Conservation (phyloP, 2,329 filamentous ascomycete species). For the Aspergillus fischeri region DNA sequence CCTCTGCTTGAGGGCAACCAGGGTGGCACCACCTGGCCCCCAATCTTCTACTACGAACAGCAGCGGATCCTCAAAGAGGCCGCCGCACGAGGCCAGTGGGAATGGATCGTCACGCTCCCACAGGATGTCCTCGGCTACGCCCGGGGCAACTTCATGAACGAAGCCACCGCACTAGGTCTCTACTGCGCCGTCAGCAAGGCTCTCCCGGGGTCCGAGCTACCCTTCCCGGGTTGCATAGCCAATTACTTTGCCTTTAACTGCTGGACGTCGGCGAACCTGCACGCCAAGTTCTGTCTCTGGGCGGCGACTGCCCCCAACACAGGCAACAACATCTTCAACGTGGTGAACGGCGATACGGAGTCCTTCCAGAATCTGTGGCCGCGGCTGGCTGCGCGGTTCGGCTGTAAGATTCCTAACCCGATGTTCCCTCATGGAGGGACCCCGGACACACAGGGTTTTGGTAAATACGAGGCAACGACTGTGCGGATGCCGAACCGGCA, state of each 20-base stretch:
- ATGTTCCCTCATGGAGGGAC: slow-evolving; percentile 23
- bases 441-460: slow-evolving; percentile 4
- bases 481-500: slow-evolving; percentile 15
- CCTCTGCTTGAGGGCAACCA: slow-evolving; percentile 35
- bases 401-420: slow-evolving; percentile 24
- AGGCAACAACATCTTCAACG: slow-evolving; percentile 41
- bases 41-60: slow-evolving; percentile 53
- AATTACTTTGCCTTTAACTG: slow-evolving; percentile 34
- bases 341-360: slow-evolving; percentile 37
- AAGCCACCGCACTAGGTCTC: slow-evolving; percentile 38
- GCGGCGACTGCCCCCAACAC: slow-evolving; percentile 26
- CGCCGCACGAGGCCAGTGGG: slow-evolving; percentile 27
- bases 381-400: slow-evolving; percentile 34
- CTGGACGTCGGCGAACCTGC: slow-evolving; percentile 29
- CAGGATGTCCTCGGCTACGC: slow-evolving; percentile 46
- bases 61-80: slow-evolving; percentile 42
- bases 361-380: slow-evolving; percentile 42
- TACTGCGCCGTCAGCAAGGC: slow-evolving; percentile 32
- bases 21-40: slow-evolving; percentile 30
- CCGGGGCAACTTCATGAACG: slow-evolving; percentile 42
- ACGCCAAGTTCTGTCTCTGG: slow-evolving; percentile 38
- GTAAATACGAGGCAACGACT: slow-evolving; percentile 7
- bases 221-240: slow-evolving; percentile 31
- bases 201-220: slow-evolving; percentile 27
- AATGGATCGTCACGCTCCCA: slow-evolving; percentile 44